Base-by-base conservation (phyloP, 2,329 filamentous ascomycete genomes). In the Chaetomiaceae sp. region DNA sequence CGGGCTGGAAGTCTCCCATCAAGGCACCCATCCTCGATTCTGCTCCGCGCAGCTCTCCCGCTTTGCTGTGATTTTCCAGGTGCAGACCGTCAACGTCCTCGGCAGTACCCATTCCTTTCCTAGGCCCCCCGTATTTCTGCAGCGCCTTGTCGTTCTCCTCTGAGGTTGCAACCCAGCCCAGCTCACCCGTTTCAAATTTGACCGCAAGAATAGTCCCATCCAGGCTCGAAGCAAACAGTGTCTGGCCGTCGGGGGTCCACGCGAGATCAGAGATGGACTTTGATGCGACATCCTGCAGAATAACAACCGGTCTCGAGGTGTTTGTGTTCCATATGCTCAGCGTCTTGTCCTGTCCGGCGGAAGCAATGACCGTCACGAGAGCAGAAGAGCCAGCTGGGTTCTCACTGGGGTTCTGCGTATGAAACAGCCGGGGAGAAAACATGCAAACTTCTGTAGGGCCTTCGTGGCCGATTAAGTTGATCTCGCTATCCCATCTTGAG, bases 301-400 rank as follows among this genome's bases (percentile, higher is more conserved):
- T 90, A 18, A 96, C 85, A 18, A 97, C 85, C 0, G 94, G 94
- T 20, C 94, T 78, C 0, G 94, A 91, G 21, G 89, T 95, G 65
- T 90, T 96, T 1, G 95, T 99, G 63, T 96, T 97, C 94, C 94
- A 99, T 33, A 99, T 86, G 64, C 90, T 96, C 37, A 99, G 72
- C 2, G 91, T 94, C 71, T 96, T 97, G 68, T 99, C 94, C 65
- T 96, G 94, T 3, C 94, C 95, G 5, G 92, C 94, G 57, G 92
- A 97, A 8, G 95, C 94, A 62, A 99, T 95, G 0, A 99, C 92
- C 0, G 92, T 97, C 3, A 96, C 90, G 14, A 83, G 78, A 64
- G 65, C 72, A 61, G 72, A 70, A 8, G 75, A 71, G 27, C 67
- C 69, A n/a, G n/a, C 46, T 74, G 71, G 1, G 8, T 74, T 75